A percentile compares a stretch with the other conserved stretches of the same genome.
Evolutionary conservation across 2,329 filamentous ascomycete species (phyloP).

Genomic region (Colletotrichum sp.): DNA sequence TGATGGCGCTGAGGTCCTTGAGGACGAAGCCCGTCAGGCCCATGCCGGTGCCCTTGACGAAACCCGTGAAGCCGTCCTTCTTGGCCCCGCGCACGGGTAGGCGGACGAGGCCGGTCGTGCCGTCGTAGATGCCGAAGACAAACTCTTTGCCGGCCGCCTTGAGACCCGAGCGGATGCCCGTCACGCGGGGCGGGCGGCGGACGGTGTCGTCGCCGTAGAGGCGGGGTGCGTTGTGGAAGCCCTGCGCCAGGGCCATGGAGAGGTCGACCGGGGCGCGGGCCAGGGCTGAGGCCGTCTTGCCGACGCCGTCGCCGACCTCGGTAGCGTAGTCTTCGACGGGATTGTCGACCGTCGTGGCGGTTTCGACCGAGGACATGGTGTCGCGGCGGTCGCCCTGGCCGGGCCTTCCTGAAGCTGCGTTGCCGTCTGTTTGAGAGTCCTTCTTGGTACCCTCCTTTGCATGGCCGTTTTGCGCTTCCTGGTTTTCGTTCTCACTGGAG

Average conservation of each 20-base stretch:
- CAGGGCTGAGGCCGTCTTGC: slow-evolving; percentile 55
- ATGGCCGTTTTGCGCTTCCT: background rate
- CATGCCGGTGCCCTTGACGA: slow-evolving; percentile 63
- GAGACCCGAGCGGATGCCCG: slow-evolving; percentile 68
- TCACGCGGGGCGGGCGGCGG: slow-evolving; percentile 66
- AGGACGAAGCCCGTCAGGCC: slow-evolving; percentile 68
- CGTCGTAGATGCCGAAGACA: slow-evolving; percentile 68
- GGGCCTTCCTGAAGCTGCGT: background rate
- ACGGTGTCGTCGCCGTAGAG: slow-evolving; percentile 76
- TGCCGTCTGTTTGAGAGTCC: background rate
- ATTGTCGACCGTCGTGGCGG: slow-evolving; percentile 25
- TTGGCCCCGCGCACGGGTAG: slow-evolving; percentile 64
- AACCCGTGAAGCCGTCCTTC: slow-evolving; percentile 51
- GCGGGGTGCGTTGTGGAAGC: slow-evolving; percentile 74
- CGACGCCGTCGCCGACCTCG: slow-evolving; percentile 58
- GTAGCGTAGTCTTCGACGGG: slow-evolving; percentile 48
- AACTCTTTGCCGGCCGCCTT: slow-evolving; percentile 67
- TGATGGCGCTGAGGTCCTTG: slow-evolving; percentile 67
- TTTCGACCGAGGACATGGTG: slow-evolving; percentile 21
- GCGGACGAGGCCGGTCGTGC: slow-evolving; percentile 65
- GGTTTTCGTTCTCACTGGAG: background rate
- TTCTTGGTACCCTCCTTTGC: background rate
- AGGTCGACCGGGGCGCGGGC: slow-evolving; percentile 65
- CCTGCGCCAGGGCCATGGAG: slow-evolving; percentile 66
- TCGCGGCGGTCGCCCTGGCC: slow-evolving; percentile 17